Base-by-base conservation (phyloP, 163 green algal species). In the Scenedesmus sp. region DNA sequence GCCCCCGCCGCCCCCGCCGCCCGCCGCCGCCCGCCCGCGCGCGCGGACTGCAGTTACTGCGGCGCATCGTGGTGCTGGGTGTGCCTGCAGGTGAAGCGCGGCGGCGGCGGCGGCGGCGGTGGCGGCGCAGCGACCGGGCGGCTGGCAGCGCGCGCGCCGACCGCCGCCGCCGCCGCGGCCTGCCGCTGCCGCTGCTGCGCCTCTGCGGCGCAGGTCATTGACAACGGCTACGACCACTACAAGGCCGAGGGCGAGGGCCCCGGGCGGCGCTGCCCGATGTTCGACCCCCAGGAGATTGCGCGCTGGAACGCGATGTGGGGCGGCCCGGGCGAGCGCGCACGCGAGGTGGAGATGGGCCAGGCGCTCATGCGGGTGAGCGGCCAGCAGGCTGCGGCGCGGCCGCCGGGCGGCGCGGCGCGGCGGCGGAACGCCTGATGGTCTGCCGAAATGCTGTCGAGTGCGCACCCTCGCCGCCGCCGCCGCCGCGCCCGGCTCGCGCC, bases 141-240 rank as follows among this genome's bases (percentile, higher is more conserved):
- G n/a, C n/a, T n/a, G n/a, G n/a, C n/a, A n/a, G n/a, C n/a, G n/a
- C n/a, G 26, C 56, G 26, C n/a, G 26, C 45, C 26, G 11, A 18
- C 1, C 31, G 20, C 11, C 20, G 39, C 42, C 75, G 29, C 11
- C 92, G 86, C 60, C 65, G 74, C 36, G 28, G 22, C 24, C 20
- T 26, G 56, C 53, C 33, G 7, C 20, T 34, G n/a, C 6, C 28
- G 3, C 53, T 60, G 24, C 54, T 28, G 18, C n/a, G n/a, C n/a
- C n/a, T n/a, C n/a, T n/a, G n/a, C n/a, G n/a, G n/a, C n/a, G n/a
- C 74, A 84, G 76, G 66, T 75, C 6, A 90, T 96, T 67, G n/a
- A n/a, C 39, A 29, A 31, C 0, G 91, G 89, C 22, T 96, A 96
- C 73, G 77, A 90, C 29, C 92, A 96, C 80, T 96, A 92, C 81